Percentiles rank a stretch among this genome's conserved stretches.
Evolutionary conservation across 192 early-diverging fungal genomes (phyloP).

Genomic region (Coemansia sp.): DNA sequence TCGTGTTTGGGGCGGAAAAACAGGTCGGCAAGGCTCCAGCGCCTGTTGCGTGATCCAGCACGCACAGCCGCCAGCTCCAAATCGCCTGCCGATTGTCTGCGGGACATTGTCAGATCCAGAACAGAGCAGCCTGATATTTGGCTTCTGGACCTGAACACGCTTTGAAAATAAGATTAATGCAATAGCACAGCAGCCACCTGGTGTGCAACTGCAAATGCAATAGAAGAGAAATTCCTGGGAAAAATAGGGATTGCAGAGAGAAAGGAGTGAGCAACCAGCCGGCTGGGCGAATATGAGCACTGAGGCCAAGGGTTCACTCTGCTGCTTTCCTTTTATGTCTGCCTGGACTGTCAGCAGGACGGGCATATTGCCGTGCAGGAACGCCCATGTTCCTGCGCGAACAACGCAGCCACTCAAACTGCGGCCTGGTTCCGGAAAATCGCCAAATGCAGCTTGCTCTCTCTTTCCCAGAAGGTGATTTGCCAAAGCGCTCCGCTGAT

Average conservation of each 20-base stretch:
- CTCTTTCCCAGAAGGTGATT: background rate
- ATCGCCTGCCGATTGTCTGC: conserved; percentile 2
- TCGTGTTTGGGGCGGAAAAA: conserved; percentile 4
- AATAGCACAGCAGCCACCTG: conserved; percentile 1
- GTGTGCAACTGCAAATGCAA: conserved; percentile 8
- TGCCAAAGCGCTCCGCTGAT: background rate
- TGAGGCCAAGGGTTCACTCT: background rate
- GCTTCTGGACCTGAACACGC: background rate
- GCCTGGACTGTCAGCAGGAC: background rate
- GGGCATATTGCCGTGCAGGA: background rate
- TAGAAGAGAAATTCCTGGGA: background rate
- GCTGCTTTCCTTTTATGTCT: background rate
- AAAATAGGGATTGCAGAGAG: background rate
- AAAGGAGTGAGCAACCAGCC: background rate
- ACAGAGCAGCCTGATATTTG: background rate
- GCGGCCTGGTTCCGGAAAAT: background rate
- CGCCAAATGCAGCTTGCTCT: background rate
- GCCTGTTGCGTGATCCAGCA: conserved; percentile 7
- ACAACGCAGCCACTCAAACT: background rate
- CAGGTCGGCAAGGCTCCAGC: conserved; percentile 13
- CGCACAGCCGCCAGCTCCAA: background rate
- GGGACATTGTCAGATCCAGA: conserved; percentile 10
- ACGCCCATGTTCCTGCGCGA: background rate
- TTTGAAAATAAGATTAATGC: background rate
- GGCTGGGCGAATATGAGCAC: background rate